Evolutionary conservation across 768 basidiomycete species (phyloP), one percentile per base, ranked within the genome.

Genomic region (Russula ochroleuca): DNA sequence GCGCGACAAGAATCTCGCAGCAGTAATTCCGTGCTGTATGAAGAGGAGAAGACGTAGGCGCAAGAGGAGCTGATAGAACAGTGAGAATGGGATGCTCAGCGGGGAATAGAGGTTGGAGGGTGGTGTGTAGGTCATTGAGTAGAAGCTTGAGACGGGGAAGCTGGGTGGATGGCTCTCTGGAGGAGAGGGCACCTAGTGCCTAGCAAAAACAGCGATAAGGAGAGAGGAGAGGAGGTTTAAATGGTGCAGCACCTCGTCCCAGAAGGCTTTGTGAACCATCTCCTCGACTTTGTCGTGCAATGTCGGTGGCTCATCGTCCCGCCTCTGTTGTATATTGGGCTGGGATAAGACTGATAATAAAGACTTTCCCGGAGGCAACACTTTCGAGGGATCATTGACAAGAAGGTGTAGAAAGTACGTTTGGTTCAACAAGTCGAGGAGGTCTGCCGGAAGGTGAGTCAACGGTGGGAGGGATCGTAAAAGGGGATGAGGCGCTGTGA

Each of bases 311-410:
- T 68, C 47, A 19, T 69, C 69, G 19, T 64, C 69, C n/a, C 64
- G 66, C 31, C 56, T 52, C 45, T 33, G 57, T 25, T 57, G 33
- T n/a, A 45, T 33, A 50, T 67, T 68, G 0, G 75, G 63, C 19
- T 69, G 68, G 21, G 79, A 75, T 71, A 90, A 75, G 76, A 85
- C 80, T 9, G 88, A 87, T 5, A 90, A 73, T 5, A 90, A 75
- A 0, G 87, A 87, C 72, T 91, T 91, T 56, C 85, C 86, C 1
- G 84, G 81, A 3, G 89, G 86, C n/a, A 90, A 74, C 9, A 87
- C 79, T 50, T 77, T 79, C 0, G 75, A 69, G 7, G 86, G 83
- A 47, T 89, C 81, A 3, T 80, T 85, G 4, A 84, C 83, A 13
- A 91, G 81, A n/a, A 83, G 67, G 70, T 88, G 86, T 10, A 90